Evolutionary conservation across 371 early-diverging fungal species (phyloP).

Genomic region (Phascolomyces articulosus): DNA sequence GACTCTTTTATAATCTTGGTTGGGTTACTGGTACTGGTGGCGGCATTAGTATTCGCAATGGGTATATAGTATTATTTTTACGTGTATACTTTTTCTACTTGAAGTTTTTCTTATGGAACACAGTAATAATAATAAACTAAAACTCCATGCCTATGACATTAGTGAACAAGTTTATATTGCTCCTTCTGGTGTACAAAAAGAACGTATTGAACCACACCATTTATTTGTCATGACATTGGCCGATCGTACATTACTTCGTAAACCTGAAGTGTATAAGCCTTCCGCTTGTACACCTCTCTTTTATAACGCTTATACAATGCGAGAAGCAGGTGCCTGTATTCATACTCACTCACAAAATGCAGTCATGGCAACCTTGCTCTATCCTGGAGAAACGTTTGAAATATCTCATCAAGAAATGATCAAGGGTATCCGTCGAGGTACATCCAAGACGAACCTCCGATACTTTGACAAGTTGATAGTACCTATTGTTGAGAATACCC

Average conservation of each 20-base stretch:
- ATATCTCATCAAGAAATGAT: conserved; percentile 99
- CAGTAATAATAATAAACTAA: no score
- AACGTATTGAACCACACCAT: conserved; percentile 84
- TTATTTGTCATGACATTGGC: conserved; percentile 82
- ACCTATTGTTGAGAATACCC: conserved; percentile 96
- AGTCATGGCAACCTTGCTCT: conserved; percentile 90
- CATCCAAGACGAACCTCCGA: conserved; percentile 57
- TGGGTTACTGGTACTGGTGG: conserved; percentile 98
- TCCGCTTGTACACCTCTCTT: conserved; percentile 96
- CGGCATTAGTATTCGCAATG: conserved; percentile 88
- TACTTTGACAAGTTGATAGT: conserved; percentile 90
- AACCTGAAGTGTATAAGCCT: conserved; percentile 74
- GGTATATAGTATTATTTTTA: conserved; percentile 38
- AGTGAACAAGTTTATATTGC: conserved; percentile 87
- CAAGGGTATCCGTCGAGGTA: conserved; percentile 92
- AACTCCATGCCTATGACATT: no score
- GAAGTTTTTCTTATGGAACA: no score
- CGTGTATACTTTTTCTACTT: not conserved
- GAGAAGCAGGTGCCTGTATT: conserved; percentile 94
- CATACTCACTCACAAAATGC: conserved; percentile 97
- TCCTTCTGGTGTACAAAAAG: conserved; percentile 96
- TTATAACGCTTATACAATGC: conserved; percentile 88
- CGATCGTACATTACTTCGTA: conserved; percentile 64
- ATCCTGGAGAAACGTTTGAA: conserved; percentile 67
- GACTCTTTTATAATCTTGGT: conserved; percentile 86